Evolutionary conservation across 805 yeast genomes (phyloP).

Genomic region (Myxozyma lipomycoides): DNA sequence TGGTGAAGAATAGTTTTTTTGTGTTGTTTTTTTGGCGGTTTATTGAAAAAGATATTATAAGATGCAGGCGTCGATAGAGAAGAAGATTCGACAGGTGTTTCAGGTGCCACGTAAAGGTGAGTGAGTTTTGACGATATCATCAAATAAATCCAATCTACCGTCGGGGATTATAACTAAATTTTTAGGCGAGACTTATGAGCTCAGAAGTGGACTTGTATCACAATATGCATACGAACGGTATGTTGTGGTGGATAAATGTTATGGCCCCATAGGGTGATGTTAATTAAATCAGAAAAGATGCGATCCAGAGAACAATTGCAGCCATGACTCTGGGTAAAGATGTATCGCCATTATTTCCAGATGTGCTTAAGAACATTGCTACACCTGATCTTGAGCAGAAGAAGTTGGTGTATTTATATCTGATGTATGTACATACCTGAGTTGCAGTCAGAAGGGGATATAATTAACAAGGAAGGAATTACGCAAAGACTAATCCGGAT

Average conservation of each 20-base stretch:
- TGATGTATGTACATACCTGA: constrained; percentile 49
- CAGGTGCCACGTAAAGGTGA: constrained; percentile 55
- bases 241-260: not conserved
- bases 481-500: constrained; percentile 95
- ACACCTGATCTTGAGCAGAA: constrained; percentile 95
- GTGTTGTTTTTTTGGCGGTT: no score
- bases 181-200: constrained; percentile 81
- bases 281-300: constrained; percentile 63
- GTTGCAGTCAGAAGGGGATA: no score
- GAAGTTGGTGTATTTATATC: constrained; percentile 86
- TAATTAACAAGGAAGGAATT: constrained; percentile 46
- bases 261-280: not conserved
- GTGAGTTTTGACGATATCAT: constrained; percentile 44
- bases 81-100: constrained; percentile 53
- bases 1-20: no score
- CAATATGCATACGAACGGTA: constrained; percentile 80
- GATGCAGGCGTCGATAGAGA: constrained; percentile 42
- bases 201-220: constrained; percentile 84
- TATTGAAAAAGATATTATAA: not conserved
- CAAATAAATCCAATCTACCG: constrained; percentile 31
- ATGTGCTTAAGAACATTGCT: constrained; percentile 91
- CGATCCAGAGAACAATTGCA: constrained; percentile 92
- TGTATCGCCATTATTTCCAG: constrained; percentile 91
- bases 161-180: not conserved
- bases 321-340: constrained; percentile 99